Percentiles rank a stretch among this genome's conserved stretches.
Evolutionary conservation across 2,329 filamentous ascomycete genomes (phyloP).

Genomic region (Fusarium albidum): DNA sequence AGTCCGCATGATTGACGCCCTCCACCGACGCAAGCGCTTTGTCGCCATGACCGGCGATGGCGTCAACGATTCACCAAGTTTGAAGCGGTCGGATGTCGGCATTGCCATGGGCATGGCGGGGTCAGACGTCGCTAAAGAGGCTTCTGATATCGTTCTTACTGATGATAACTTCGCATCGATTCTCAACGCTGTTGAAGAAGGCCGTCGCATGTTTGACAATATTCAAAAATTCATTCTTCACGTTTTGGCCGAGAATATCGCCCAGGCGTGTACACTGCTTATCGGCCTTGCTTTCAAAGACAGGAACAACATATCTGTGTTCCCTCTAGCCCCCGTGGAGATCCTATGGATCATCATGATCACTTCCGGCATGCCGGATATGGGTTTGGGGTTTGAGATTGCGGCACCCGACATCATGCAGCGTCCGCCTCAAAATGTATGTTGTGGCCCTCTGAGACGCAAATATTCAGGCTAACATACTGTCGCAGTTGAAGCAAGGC

Average conservation of each 20-base stretch:
- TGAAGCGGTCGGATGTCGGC: no score
- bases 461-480: no score
- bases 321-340: constrained; percentile 77
- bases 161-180: constrained; percentile 81
- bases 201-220: constrained; percentile 76
- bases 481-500: no score
- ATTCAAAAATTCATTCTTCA: constrained; percentile 80
- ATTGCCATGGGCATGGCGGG: constrained; percentile 73
- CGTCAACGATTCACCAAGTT: constrained; percentile 79
- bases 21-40: constrained; percentile 71
- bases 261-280: constrained; percentile 73
- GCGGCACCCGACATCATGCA: constrained; percentile 74
- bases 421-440: constrained; percentile 75
- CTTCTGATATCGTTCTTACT: constrained; percentile 73
- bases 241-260: constrained; percentile 74
- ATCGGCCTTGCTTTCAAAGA: constrained; percentile 80
- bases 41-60: constrained; percentile 81
- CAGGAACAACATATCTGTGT: constrained; percentile 68
- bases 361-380: constrained; percentile 77
- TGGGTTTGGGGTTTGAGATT: constrained; percentile 78
- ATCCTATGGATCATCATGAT: constrained; percentile 87
- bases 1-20: constrained; percentile 77
- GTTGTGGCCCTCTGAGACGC: no score
- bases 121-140: constrained; percentile 70
- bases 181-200: constrained; percentile 75